phyloP scores from a whole-genome alignment of 768 basidiomycete species.

The Lactifluus echinatus region DNA sequence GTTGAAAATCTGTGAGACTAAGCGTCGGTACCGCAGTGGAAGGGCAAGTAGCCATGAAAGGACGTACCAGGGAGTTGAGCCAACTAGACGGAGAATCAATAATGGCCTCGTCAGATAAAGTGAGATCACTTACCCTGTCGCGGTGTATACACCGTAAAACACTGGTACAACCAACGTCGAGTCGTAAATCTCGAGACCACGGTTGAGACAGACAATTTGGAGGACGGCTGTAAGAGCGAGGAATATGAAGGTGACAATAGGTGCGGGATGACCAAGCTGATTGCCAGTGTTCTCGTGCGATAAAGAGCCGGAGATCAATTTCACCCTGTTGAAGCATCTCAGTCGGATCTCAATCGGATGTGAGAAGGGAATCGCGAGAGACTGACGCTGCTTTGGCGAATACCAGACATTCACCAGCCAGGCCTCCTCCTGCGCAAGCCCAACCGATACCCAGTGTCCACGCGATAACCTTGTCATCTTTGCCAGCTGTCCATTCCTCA shows the following conservation, averaged over 20 bases:
- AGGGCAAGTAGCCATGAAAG: neutral
- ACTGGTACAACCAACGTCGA: conserved; percentile 89
- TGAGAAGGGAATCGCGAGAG: neutral
- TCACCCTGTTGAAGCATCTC: conserved; percentile 43
- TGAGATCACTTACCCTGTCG: conserved; percentile 51
- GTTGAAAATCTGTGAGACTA: conserved; percentile 55
- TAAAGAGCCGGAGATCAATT: conserved; percentile 65
- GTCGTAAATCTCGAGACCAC: conserved; percentile 83
- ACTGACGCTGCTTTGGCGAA: conserved; percentile 71
- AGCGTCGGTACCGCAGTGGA: neutral
- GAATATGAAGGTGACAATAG: conserved; percentile 59
- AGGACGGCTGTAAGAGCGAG: conserved; percentile 65
- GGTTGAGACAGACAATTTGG: conserved; percentile 89
- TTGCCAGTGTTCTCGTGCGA: conserved; percentile 79
- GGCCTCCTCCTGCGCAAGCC: conserved; percentile 86
- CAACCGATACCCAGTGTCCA: conserved; percentile 92
- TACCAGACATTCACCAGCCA: conserved; percentile 84
- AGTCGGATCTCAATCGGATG: neutral
- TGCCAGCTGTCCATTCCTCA: conserved; percentile 67
- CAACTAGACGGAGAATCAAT: conserved; percentile 32
- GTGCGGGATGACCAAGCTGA: conserved; percentile 74
- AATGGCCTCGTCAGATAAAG: neutral
- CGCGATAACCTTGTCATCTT: conserved; percentile 76
- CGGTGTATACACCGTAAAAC: conserved; percentile 90
- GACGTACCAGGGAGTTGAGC: conserved; percentile 46